These are phyloP conservation scores for Prunus fruticosa DNA, from an alignment of 306 rosid species.

Conservation along the genomic window DNA sequence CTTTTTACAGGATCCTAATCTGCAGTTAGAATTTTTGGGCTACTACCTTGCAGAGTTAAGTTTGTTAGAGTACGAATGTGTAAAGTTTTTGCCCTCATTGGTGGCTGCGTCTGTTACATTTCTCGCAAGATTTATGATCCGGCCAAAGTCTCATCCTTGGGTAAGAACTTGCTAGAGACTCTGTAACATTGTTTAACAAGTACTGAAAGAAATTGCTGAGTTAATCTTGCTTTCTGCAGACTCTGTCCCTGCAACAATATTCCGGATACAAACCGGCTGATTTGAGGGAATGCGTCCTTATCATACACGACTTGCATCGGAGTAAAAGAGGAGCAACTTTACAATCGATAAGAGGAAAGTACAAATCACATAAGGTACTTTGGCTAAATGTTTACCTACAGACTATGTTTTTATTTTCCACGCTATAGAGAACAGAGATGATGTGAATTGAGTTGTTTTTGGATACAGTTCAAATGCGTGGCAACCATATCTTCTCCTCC, in stretches of 20 bases:
- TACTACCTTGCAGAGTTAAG: slow-evolving; percentile 87
- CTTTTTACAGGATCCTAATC: slow-evolving; percentile 41
- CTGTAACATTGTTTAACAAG: background rate
- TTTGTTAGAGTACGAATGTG: slow-evolving; percentile 68
- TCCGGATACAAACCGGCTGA: slow-evolving; percentile 62
- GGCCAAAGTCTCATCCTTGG: slow-evolving; percentile 71
- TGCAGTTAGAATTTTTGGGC: slow-evolving; percentile 73
- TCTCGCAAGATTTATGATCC: slow-evolving; percentile 63
- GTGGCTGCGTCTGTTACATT: slow-evolving; percentile 78
- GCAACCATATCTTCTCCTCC: slow-evolving; percentile 79
- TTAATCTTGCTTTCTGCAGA: slow-evolving; percentile 30
- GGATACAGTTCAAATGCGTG: slow-evolving; percentile 72
- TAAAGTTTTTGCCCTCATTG: slow-evolving; percentile 79
- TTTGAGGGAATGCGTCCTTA: slow-evolving; percentile 55
- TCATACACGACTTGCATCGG: slow-evolving; percentile 70
- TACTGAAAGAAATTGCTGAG: slow-evolving; percentile 11
- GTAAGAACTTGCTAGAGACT: slow-evolving; percentile 32
- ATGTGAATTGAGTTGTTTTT: slow-evolving; percentile 24
- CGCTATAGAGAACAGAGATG: background rate
- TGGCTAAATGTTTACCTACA: background rate
- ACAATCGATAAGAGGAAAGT: slow-evolving; percentile 70
- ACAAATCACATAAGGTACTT: slow-evolving; percentile 78
- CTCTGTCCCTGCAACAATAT: slow-evolving; percentile 37
- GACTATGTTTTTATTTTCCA: background rate
- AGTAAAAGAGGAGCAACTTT: slow-evolving; percentile 65